A percentile compares a stretch with the other conserved stretches of the same genome.
Evolutionary conservation across 1,284 basidiomycete species (phyloP).

Genomic region (Lignosus rhinocerotis): DNA sequence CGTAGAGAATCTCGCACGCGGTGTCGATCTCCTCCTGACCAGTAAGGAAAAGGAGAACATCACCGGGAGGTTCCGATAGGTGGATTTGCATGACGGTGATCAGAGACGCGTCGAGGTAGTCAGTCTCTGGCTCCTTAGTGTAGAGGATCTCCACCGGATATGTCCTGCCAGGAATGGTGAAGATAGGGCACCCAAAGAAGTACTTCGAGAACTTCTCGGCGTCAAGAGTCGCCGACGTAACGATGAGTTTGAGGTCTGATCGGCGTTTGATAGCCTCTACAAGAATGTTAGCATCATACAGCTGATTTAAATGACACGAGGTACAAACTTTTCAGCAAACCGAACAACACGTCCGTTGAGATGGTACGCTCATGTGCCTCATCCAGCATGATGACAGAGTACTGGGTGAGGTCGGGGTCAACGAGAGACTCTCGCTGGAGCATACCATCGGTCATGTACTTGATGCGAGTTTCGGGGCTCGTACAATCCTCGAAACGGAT

Average conservation of each 20-base stretch:
- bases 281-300: conserved; percentile 23
- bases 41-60: conserved; percentile 95
- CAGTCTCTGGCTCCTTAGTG: conserved; percentile 98
- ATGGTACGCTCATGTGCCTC: conserved; percentile 99
- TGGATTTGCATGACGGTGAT: conserved; percentile 99
- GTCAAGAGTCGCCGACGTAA: conserved; percentile 98
- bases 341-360: conserved; percentile 96
- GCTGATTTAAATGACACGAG: not conserved
- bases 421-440: conserved; percentile 95
- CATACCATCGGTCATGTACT: conserved; percentile 99
- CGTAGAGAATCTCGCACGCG: conserved; percentile 93
- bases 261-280: conserved; percentile 92
- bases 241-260: conserved; percentile 95
- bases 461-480: conserved; percentile 96
- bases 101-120: conserved; percentile 96
- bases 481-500: conserved; percentile 99
- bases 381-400: conserved; percentile 97
- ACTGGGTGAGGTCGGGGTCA: conserved; percentile 90
- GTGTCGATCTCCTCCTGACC: conserved; percentile 99
- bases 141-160: conserved; percentile 97
- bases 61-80: conserved; percentile 95
- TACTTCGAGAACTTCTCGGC: conserved; percentile 99
- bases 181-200: conserved; percentile 98
- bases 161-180: conserved; percentile 99
- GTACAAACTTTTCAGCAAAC: conserved; percentile 88